A percentile compares a stretch with the other conserved stretches of the same genome.
Evolutionary conservation across 768 basidiomycete species (phyloP).

Genomic region (Trametes meyenii): DNA sequence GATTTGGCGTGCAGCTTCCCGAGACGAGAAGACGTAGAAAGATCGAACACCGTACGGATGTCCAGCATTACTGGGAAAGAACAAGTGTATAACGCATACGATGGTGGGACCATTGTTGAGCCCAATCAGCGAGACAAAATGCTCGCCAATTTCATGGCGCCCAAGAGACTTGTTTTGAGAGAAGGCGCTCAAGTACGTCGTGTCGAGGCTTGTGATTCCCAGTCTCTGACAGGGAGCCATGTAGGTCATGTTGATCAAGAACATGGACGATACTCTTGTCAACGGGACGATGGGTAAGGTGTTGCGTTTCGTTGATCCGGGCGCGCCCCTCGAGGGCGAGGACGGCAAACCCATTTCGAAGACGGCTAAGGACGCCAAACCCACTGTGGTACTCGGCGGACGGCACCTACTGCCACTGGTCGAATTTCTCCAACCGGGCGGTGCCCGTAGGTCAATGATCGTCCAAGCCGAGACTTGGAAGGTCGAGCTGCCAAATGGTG

Average conservation of each 20-base stretch:
- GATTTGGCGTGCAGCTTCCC: slow-evolving; percentile 68
- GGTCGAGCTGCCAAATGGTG: slow-evolving; percentile 84
- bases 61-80: slow-evolving; percentile 54
- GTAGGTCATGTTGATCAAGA: slow-evolving; percentile 66
- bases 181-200: slow-evolving; percentile 57
- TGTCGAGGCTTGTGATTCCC: neutral
- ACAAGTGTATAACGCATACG: slow-evolving; percentile 56
- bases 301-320: slow-evolving; percentile 66
- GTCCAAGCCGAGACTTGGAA: slow-evolving; percentile 81
- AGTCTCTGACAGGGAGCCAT: neutral
- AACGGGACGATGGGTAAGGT: slow-evolving; percentile 95
- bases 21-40: slow-evolving; percentile 87
- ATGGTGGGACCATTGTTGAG: slow-evolving; percentile 63
- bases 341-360: slow-evolving; percentile 38
- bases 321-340: slow-evolving; percentile 30
- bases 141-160: slow-evolving; percentile 92
- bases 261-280: slow-evolving; percentile 81
- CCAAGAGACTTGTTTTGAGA: slow-evolving; percentile 65
- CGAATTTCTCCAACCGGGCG: slow-evolving; percentile 70
- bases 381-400: slow-evolving; percentile 7
- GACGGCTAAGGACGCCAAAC: slow-evolving; percentile 15
- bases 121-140: slow-evolving; percentile 68
- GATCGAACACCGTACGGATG: slow-evolving; percentile 77
- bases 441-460: slow-evolving; percentile 53
- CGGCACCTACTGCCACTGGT: slow-evolving; percentile 66